Percentiles rank a stretch among this genome's conserved stretches.
Evolutionary conservation across 306 rosid genomes (phyloP).

Genomic region (Vigna angularis): DNA sequence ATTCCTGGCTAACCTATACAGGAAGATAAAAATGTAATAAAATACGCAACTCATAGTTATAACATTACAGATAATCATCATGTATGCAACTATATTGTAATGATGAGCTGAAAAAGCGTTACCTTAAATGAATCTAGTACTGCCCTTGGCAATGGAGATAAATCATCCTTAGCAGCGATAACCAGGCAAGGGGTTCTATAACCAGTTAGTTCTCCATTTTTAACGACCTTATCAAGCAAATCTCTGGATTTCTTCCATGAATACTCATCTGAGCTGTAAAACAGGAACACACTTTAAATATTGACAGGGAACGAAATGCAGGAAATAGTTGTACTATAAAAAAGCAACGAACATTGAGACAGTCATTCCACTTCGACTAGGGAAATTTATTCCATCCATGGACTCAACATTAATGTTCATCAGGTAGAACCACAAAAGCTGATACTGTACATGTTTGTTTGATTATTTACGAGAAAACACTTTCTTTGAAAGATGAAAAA

Average conservation of each 20-base stretch:
- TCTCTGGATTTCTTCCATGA: constrained; percentile 83
- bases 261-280: constrained; percentile 78
- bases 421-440: constrained; percentile 10
- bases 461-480: neutral
- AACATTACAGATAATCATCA: constrained; percentile 12
- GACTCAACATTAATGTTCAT: neutral
- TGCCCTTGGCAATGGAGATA: constrained; percentile 74
- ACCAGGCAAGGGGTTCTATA: constrained; percentile 80
- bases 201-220: constrained; percentile 81
- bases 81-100: constrained; percentile 31
- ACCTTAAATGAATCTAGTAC: constrained; percentile 83
- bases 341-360: neutral
- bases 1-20: constrained; percentile 68
- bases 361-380: neutral
- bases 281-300: constrained; percentile 35
- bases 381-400: constrained; percentile 27
- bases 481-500: neutral
- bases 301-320: constrained; percentile 11
- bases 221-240: constrained; percentile 81
- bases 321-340: neutral
- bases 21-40: constrained; percentile 24
- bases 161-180: constrained; percentile 88
- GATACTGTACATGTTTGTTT: neutral
- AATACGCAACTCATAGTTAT: constrained; percentile 18
- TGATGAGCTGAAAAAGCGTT: constrained; percentile 36